Base-by-base conservation (phyloP, 805 yeast species). In the Hanseniaspora meyeri region DNA sequence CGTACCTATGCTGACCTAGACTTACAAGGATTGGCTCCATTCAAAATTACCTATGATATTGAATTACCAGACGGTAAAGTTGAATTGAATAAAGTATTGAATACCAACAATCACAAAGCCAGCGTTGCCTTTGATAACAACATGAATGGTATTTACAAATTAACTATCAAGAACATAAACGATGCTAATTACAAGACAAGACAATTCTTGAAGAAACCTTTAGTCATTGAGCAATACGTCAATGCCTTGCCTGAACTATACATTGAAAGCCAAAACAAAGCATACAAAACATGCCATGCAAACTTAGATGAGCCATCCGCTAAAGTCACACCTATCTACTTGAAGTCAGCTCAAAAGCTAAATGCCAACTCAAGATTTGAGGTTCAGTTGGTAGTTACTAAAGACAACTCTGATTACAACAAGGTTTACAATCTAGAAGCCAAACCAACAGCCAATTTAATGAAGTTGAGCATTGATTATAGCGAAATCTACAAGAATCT, bases 31-130 rank as follows among this genome's bases (percentile, higher is more conserved):
- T 68, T 77, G 6, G 74, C 82, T 1, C 90, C 91, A 27, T 87
- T 87, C 60, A 68, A 77, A n/a, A 70, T 89, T 29, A 80, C 78
- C 42, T 87, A 88, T 65, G 77, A 79, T n/a, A 68, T 85, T 16
- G 70, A 70, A 31, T 69, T 74, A 42, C 90, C 93, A 7, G 72
- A 70, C 62, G 87, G 87, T 0, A 67, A 65, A 53, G 65, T 60
- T 58, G 60, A 62, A 27, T 45, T 9, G n/a, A 65, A 60, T 60
- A 73, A 72, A 51, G 63, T 66, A 8, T 62, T 78, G 29, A 80
- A 79, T 51, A 77, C 81, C 7, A 75, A 80, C 1, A 77, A 80
- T 24, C 76, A 73, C 62, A 73, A 70, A 62, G 79, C 80, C 1
- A 72, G 77, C 4, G 64, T 79, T 20, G 73, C 71, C 59, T 62